Conservation (phyloP, 2,329 filamentous ascomycete species). For the Hyphodiscus sp. region DNA sequence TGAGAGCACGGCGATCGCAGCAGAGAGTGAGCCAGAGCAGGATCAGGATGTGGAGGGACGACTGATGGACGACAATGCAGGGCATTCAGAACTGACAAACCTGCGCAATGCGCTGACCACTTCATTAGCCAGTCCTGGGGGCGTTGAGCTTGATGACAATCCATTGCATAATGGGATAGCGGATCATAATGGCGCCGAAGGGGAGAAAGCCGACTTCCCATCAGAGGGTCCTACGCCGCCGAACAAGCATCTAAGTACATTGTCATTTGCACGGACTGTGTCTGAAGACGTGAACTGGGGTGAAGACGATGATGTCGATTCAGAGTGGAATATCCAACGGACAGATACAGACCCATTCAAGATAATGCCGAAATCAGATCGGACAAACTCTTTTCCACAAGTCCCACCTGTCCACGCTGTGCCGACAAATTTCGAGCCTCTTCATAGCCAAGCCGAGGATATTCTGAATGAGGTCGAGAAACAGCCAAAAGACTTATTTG, state of each 20-base stretch:
- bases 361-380: slow-evolving; percentile 50
- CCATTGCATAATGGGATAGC: slow-evolving; percentile 16
- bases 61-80: slow-evolving; percentile 11
- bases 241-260: slow-evolving; percentile 52
- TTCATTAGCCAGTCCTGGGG: slow-evolving; percentile 23
- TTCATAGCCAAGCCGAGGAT: slow-evolving; percentile 45
- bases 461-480: slow-evolving; percentile 47
- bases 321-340: slow-evolving; percentile 49
- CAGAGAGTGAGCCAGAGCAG: neutral
- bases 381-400: slow-evolving; percentile 57
- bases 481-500: slow-evolving; percentile 21
- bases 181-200: slow-evolving; percentile 6
- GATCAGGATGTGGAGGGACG: neutral
- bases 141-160: slow-evolving; percentile 23
- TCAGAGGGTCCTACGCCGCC: slow-evolving; percentile 26
- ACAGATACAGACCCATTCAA: slow-evolving; percentile 52
- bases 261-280: slow-evolving; percentile 59
- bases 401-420: slow-evolving; percentile 40
- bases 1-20: neutral
- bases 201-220: slow-evolving; percentile 20
- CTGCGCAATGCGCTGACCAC: slow-evolving; percentile 23
- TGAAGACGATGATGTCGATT: slow-evolving; percentile 45
- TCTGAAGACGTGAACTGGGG: slow-evolving; percentile 55
- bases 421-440: slow-evolving; percentile 31
- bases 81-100: slow-evolving; percentile 17